These are phyloP conservation scores for Penicillium nordicum DNA, from an alignment of 2,329 filamentous ascomycete genomes.

Conservation along the genomic window DNA sequence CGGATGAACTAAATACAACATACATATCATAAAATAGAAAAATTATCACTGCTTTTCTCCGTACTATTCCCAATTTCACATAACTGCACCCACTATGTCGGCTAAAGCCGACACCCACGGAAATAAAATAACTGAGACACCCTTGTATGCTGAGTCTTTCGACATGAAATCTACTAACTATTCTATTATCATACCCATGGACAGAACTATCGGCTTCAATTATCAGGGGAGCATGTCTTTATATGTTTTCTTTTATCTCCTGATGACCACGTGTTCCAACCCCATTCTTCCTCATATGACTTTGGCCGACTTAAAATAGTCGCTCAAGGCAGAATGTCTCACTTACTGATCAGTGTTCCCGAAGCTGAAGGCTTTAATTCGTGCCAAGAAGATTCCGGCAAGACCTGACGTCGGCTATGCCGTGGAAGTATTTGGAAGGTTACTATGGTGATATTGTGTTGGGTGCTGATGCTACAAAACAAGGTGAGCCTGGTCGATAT, in stretches of 20 bases:
- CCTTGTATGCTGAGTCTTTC: not conserved
- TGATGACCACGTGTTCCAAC: too few relatives aligned
- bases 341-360: not conserved
- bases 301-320: not conserved
- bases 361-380: not conserved
- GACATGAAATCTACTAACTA: too few relatives aligned
- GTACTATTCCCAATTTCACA: not conserved
- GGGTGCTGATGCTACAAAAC: not conserved
- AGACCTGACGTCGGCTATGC: not conserved
- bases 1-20: too few relatives aligned
- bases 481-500: not conserved
- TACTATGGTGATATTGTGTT: not conserved
- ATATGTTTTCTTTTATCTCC: too few relatives aligned
- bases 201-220: not conserved
- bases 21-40: not conserved
- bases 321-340: slow-evolving; percentile 9
- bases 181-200: not conserved
- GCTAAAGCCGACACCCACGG: not conserved
- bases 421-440: not conserved
- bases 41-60: not conserved
- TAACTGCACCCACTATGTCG: not conserved
- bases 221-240: not conserved
- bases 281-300: not conserved
- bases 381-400: not conserved
- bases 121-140: not conserved